Evolutionary conservation across 345 rosid species (phyloP), one percentile per base, ranked within the genome.

Genomic region (Mercurialis annua): DNA sequence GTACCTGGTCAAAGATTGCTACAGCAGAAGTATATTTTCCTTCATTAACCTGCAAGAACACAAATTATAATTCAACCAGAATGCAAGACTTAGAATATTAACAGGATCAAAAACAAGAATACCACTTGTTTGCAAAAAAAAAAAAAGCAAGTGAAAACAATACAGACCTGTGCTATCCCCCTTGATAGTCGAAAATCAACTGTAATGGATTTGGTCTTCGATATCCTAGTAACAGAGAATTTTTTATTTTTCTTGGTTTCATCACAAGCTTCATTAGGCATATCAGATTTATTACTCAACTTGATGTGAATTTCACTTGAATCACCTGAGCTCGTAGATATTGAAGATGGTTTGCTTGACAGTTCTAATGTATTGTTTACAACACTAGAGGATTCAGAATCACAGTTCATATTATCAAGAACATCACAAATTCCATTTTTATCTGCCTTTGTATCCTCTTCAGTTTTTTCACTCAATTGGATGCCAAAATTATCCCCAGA

Each of bases 181-280:
- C 96, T 85, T 71, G 99, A 94, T 34, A 91, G 83, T 60, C 99
- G 88, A 54, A 94, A 87, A 82, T 91, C 97, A 64, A 94, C 87
- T 70, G 87, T 94, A 73, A 90, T 89, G 42, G 99, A 89, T 66
- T 86, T 83, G 59, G 77, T 74, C 78, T 84, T 89, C 64, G 96
- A 84, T 68, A 86, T 72, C 81, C 76, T 87, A 64, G 96, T 77
- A 44, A 83, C 84, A 78, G 81, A 77, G 65, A 81, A 80, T 70
- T 86, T 86, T 69, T 82, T 89, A 66, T 58, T 84, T 73, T 63
- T 81, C 86, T 77, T 89, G 61, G 46, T 57, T 66, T 70, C 90
- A 53, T 82, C 85, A 54, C 62, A 64, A 57, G 43, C 75, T 73
- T 83, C 90, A 55, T 36, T 64, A 66, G 49, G 67, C 53, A 66